Evolutionary conservation across 1,139 yeast species (phyloP), one percentile per base, ranked within the genome.

Genomic region (Diutina rugosa): DNA sequence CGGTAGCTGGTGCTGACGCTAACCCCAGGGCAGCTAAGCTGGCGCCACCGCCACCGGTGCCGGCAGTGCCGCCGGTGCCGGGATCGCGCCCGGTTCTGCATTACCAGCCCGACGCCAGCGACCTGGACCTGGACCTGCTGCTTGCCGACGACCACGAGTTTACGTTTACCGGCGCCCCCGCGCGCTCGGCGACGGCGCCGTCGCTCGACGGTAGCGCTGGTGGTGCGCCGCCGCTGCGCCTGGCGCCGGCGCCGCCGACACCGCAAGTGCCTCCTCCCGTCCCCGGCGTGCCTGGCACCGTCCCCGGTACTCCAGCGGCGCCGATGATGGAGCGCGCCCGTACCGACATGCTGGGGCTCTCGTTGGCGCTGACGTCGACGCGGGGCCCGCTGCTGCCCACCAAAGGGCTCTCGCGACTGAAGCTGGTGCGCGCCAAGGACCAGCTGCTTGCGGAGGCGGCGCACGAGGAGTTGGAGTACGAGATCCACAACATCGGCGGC

Each of bases 401-500:
- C 21, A 47, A 47, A 16, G 51, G 51, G 35, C 29, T 47, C 21
- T 26, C 51, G 16, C 53, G 53, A n/a, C 53, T 49, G 53, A 49
- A 49, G 32, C 53, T 49, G 53, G 53, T 49, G 16, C 53, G 53
- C 18, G 9, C 26, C 44, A 49, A 49, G 53, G 53, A 49, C 44
- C 53, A 49, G 35, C 53, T 49, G 53, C 53, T 49, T 32, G 78
- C 78, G 0, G 76, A 70, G 8, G 41, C 59, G 2, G 62, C 66
- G 8, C 58, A 69, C 32, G 65, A 61, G 9, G 67, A 64, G 3
- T 59, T 75, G 49, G 72, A 72, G 55, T 63, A 58, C 48, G 79
- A 74, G 59, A 61, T 74, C 46, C 68, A 65, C 28, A 68, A 68
- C 54, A 64, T 77, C 21, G 67, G 68, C 29, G 72, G 70, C 5